Evolutionary conservation across 129 eudicot species (phyloP).

Genomic region (Saposhnikovia divaricata): DNA sequence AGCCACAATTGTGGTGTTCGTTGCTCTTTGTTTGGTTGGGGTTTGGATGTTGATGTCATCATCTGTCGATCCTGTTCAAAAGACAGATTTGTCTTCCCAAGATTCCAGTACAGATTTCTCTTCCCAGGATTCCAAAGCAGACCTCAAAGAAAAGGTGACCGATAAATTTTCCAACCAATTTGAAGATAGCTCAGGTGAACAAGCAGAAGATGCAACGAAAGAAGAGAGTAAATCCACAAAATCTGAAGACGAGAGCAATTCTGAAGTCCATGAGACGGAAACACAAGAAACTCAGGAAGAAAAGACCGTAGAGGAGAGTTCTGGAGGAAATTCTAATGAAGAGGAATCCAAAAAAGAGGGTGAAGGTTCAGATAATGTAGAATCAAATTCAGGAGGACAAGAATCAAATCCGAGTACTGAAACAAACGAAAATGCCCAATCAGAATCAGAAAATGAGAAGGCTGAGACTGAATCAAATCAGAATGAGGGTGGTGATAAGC

Average conservation of each 20-base stretch:
- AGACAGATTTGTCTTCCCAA: conserved; percentile 14
- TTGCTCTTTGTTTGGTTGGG: conserved; percentile 31
- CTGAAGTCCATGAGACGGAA: conserved; percentile 12
- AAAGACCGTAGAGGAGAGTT: not conserved
- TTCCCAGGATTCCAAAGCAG: conserved; percentile 12
- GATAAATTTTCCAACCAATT: conserved; percentile 32
- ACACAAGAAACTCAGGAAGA: conserved; percentile 8
- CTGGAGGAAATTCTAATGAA: conserved; percentile 2
- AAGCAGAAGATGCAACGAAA: conserved; percentile 39
- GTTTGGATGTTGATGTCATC: conserved; percentile 43
- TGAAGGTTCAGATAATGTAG: conserved; percentile 25
- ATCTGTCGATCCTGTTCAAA: conserved; percentile 26
- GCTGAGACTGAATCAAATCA: conserved; percentile 20
- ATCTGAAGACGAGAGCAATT: conserved; percentile 16
- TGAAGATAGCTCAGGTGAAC: conserved; percentile 50
- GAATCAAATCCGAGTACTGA: conserved; percentile 24
- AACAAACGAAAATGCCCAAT: conserved; percentile 20
- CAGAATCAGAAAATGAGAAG: conserved; percentile 18
- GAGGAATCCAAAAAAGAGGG: conserved; percentile 3
- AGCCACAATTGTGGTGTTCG: conserved; percentile 18
- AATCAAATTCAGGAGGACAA: conserved; percentile 16
- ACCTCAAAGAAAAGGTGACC: conserved; percentile 22
- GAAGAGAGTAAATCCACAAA: conserved; percentile 16
- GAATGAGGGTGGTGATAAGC: conserved; percentile 15
- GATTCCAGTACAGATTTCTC: conserved; percentile 22